Evolutionary conservation across 1,139 yeast genomes (phyloP), one percentile per base, ranked within the genome.

Genomic region (Wickerhamomyces sp.): DNA sequence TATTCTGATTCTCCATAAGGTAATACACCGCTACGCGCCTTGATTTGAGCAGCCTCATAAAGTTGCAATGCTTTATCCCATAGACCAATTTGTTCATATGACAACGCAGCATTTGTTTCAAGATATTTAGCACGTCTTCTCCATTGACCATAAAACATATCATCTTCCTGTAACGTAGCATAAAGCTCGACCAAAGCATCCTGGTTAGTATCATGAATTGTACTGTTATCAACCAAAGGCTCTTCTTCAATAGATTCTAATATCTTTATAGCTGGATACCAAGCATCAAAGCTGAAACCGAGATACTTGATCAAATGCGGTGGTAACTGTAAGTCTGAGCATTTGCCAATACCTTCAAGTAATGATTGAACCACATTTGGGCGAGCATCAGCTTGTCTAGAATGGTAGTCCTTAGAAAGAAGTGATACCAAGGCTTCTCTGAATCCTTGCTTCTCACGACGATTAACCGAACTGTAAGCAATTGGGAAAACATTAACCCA

Each of bases 121-220:
- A 85, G 75, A 55, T 90, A 94, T 60, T 89, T 90, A 7, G 97
- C 96, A 43, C 97, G 75, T 59, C 97, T 75, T 63, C 97, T 78
- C 98, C 99, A 94, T 46, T 89, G 70, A 5, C 99, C 99, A 58
- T 94, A 92, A 58, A 92, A 94, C 92, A 90, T 86, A 55, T 94
- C 98, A 42, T 87, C 95, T 57, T 94, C 98, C 54, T 88, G 94
- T 43, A 94, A 65, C 3, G 85, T 78, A 3, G 97, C 85, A 56
- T 90, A 92, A 60, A 90, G 68, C 61, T 92, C 97, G 21, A 90
- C 79, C 40, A 92, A 65, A 0, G 98, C 97, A 65, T 94, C 98
- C 49, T 85, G 81, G 35, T 89, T 88, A 7, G 89, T 82, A 46
- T 90, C 97, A 27, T 82, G 74, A 8, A 92, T 87, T 45, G 83